Conservation (phyloP, 352 stramenopile species). For the Peronospora destructor region DNA sequence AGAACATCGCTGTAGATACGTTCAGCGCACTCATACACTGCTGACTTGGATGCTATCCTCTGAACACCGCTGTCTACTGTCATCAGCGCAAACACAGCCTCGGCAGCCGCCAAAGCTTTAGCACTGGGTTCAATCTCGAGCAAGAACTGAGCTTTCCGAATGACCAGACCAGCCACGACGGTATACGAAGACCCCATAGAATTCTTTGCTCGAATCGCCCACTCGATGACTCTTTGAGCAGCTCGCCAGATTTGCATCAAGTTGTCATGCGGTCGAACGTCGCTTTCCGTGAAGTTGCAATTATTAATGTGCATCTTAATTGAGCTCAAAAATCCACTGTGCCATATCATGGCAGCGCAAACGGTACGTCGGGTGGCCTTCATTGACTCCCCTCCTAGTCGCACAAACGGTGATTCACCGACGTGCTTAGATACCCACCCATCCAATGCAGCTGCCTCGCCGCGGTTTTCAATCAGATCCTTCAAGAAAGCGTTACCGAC, state of each 20-base stretch:
- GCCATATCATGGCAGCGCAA: slow-evolving; percentile 85
- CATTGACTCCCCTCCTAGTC: slow-evolving; percentile 77
- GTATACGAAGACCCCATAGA: slow-evolving; percentile 81
- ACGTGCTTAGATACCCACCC: slow-evolving; percentile 78
- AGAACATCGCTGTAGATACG: slow-evolving; percentile 81
- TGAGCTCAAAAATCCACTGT: slow-evolving; percentile 63
- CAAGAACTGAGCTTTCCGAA: slow-evolving; percentile 81
- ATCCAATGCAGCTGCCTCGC: slow-evolving; percentile 55
- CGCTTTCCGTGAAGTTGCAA: slow-evolving; percentile 42
- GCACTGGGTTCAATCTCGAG: slow-evolving; percentile 72
- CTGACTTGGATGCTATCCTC: slow-evolving; percentile 37
- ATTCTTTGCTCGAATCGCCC: slow-evolving; percentile 85
- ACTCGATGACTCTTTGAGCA: slow-evolving; percentile 82
- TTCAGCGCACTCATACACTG: slow-evolving; percentile 70
- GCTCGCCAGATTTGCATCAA: slow-evolving; percentile 88
- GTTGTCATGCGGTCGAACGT: slow-evolving; percentile 78
- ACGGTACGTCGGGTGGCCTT: slow-evolving; percentile 80
- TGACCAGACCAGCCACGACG: slow-evolving; percentile 69
- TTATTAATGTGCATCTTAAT: slow-evolving; percentile 57
- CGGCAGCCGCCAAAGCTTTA: slow-evolving; percentile 58
- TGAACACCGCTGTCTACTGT: slow-evolving; percentile 32
- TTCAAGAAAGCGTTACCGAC: slow-evolving; percentile 47
- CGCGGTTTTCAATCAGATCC: slow-evolving; percentile 58
- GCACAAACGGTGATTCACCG: slow-evolving; percentile 74
- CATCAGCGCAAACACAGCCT: slow-evolving; percentile 54